Conservation (phyloP, 257 asterid species). For the Pogostemon cablin region DNA sequence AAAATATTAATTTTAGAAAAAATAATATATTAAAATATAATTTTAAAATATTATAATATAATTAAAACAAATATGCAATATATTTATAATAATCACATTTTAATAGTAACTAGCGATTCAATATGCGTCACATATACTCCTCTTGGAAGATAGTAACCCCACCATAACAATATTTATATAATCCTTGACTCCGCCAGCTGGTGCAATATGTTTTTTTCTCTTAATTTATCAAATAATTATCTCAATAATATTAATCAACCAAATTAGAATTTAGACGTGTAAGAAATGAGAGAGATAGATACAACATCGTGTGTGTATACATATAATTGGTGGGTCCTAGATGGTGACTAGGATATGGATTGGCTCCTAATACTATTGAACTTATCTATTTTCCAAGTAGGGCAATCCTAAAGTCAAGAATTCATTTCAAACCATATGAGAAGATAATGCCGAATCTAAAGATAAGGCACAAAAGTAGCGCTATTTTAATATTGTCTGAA, state of each 20-base stretch:
- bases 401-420: conserved; percentile 42
- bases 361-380: conserved; percentile 32
- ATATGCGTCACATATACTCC: no score
- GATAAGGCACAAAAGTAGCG: conserved; percentile 53
- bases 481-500: conserved; percentile 29
- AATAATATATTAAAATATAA: no score
- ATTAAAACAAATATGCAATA: no score
- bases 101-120: no score
- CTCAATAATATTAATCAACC: neutral
- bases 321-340: conserved; percentile 27
- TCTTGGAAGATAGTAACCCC: no score
- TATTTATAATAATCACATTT: no score
- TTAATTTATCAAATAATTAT: neutral
- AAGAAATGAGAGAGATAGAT: neutral
- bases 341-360: conserved; percentile 55
- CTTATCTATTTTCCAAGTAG: conserved; percentile 50
- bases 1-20: no score
- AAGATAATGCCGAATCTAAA: conserved; percentile 63
- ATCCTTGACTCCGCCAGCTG: no score
- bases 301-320: neutral
- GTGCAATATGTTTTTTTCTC: no score
- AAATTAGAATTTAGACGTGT: neutral
- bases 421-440: conserved; percentile 53
- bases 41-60: no score
- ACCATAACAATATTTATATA: no score